Evolutionary conservation across 106 monocot species (phyloP).

Genomic region (Cymbidium sinense): DNA sequence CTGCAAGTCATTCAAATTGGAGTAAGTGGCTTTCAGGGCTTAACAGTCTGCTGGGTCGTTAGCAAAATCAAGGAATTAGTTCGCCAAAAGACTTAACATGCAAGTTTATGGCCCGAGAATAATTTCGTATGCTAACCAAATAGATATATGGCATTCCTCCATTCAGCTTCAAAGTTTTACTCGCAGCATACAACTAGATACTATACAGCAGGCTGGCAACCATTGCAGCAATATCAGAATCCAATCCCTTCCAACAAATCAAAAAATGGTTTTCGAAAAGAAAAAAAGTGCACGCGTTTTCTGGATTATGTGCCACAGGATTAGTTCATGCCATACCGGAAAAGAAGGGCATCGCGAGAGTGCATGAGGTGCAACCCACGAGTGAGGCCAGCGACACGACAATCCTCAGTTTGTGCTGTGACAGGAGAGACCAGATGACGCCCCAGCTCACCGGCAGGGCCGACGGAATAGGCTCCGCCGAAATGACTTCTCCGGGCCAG

Average conservation of each 20-base stretch:
- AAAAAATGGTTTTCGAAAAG: background rate
- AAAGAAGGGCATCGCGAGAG: constrained; percentile 89
- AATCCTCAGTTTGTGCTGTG: constrained; percentile 66
- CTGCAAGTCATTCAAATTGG: background rate
- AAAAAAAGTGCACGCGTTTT: background rate
- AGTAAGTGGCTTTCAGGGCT: background rate
- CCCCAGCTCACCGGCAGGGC: constrained; percentile 45
- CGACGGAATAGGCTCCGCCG: constrained; percentile 4
- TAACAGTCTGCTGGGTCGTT: background rate
- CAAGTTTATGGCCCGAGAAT: too few relatives aligned
- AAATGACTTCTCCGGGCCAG: background rate
- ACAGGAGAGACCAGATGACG: constrained; percentile 49
- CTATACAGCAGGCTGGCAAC: background rate
- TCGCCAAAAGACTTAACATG: too few relatives aligned
- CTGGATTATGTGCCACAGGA: background rate
- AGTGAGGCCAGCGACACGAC: constrained; percentile 52
- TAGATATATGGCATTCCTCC: too few relatives aligned
- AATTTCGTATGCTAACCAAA: too few relatives aligned
- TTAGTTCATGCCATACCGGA: constrained; percentile 43
- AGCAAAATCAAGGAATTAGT: background rate
- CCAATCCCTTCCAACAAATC: background rate
- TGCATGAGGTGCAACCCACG: constrained; percentile 63
- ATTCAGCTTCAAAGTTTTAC: background rate
- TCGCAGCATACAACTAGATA: too few relatives aligned
- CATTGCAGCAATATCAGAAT: background rate